Conservation (phyloP, 805 yeast genomes). For the Saccharomycopsis schoenii region DNA sequence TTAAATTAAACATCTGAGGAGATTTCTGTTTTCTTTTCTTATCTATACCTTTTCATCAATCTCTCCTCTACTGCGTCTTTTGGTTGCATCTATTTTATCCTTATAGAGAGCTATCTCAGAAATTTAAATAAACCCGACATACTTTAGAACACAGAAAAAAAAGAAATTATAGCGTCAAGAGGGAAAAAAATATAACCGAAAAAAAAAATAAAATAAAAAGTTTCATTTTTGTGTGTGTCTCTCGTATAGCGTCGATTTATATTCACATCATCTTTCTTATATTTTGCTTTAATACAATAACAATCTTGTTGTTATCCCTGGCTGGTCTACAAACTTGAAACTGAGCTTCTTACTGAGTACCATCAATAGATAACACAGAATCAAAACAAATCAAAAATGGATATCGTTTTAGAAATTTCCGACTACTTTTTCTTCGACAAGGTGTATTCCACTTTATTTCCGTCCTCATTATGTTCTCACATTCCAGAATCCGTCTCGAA, state of each 20-base stretch:
- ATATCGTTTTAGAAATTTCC: slow-evolving; percentile 72
- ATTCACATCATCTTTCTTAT: neutral
- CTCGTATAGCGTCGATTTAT: neutral
- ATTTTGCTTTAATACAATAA: too few relatives aligned
- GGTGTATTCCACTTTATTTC: slow-evolving; percentile 60
- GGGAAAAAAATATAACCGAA: neutral
- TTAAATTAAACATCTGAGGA: too few relatives aligned
- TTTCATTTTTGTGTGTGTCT: too few relatives aligned
- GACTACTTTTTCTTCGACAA: slow-evolving; percentile 71
- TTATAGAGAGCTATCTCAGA: neutral
- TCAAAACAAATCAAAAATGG: slow-evolving; percentile 42
- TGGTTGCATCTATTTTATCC: too few relatives aligned
- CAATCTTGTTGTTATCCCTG: too few relatives aligned
- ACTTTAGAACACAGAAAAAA: neutral
- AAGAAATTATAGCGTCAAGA: neutral
- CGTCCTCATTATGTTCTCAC: slow-evolving; percentile 38
- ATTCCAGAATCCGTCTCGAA: slow-evolving; percentile 24
- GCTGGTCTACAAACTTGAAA: too few relatives aligned
- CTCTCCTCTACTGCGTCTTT: neutral
- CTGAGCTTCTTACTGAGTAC: too few relatives aligned
- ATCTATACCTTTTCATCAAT: too few relatives aligned
- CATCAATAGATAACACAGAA: neutral
- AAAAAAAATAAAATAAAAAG: too few relatives aligned
- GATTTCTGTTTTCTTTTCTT: too few relatives aligned
- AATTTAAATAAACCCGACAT: neutral